phyloP scores from a whole-genome alignment of 305 asterid genomes.

The Fraxinus latifolia region DNA sequence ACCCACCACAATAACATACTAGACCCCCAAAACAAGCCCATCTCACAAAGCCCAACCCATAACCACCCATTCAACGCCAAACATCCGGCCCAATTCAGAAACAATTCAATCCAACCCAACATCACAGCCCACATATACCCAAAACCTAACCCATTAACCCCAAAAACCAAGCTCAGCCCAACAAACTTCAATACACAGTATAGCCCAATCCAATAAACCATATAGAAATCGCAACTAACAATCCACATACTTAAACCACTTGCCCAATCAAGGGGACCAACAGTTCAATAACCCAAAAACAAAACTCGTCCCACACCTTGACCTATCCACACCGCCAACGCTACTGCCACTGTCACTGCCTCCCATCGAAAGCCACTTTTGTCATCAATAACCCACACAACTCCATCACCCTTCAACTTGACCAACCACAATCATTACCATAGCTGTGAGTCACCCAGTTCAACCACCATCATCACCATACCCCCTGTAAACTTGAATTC shows the following conservation, averaged over 20 bases:
- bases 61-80: not conserved
- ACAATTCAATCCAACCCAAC: not conserved
- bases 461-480: not conserved
- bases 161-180: not conserved
- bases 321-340: not conserved
- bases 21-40: not conserved
- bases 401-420: not conserved
- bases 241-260: not conserved
- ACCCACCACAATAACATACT: not conserved
- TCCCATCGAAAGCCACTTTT: not conserved
- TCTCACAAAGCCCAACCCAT: not conserved
- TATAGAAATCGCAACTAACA: not conserved
- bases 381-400: not conserved
- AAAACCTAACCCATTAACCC: not conserved
- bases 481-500: not conserved
- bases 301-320: not conserved
- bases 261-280: not conserved
- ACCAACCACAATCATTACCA: not conserved
- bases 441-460: not conserved
- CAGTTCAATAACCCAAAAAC: not conserved
- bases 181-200: not conserved
- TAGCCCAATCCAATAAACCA: not conserved
- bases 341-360: not conserved
- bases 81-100: not conserved
- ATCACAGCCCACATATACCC: not conserved